These are phyloP conservation scores for Staphylotrichum longicolle DNA, from an alignment of 495 filamentous ascomycete genomes.

Conservation along the genomic window DNA sequence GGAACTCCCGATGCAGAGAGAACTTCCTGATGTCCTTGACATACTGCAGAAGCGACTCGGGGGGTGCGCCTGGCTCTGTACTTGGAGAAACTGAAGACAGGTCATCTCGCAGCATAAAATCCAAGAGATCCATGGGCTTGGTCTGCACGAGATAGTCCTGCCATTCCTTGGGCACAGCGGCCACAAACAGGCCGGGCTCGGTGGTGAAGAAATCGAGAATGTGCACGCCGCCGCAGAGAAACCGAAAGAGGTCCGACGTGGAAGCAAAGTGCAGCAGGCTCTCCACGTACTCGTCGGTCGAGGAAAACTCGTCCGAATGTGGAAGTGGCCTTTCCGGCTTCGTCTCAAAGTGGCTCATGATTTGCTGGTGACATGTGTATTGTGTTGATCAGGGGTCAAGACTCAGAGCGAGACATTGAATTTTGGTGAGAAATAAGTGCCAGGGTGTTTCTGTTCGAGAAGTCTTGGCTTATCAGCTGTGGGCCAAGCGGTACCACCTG, in stretches of 20 bases:
- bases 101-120: conserved; percentile 75
- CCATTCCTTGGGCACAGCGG: conserved; percentile 76
- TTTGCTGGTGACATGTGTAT: background rate
- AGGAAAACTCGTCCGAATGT: conserved; percentile 44
- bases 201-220: conserved; percentile 95
- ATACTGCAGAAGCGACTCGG: conserved; percentile 67
- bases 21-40: conserved; percentile 70
- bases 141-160: conserved; percentile 66
- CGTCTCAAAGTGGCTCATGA: conserved; percentile 32
- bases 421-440: background rate
- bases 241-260: conserved; percentile 74
- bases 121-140: conserved; percentile 70
- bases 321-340: conserved; percentile 44
- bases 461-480: background rate
- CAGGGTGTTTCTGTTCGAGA: too few relatives aligned
- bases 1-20: conserved; percentile 62
- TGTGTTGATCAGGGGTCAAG: background rate
- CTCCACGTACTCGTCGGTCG: conserved; percentile 68
- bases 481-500: background rate
- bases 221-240: conserved; percentile 88
- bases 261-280: conserved; percentile 74
- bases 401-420: background rate
- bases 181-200: conserved; percentile 70
- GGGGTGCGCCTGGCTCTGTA: conserved; percentile 52
- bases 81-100: conserved; percentile 42